Percentiles rank a stretch among this genome's conserved stretches.
Evolutionary conservation across 140 eudicot genomes (phyloP).

Genomic region (Flaveria floridana): DNA sequence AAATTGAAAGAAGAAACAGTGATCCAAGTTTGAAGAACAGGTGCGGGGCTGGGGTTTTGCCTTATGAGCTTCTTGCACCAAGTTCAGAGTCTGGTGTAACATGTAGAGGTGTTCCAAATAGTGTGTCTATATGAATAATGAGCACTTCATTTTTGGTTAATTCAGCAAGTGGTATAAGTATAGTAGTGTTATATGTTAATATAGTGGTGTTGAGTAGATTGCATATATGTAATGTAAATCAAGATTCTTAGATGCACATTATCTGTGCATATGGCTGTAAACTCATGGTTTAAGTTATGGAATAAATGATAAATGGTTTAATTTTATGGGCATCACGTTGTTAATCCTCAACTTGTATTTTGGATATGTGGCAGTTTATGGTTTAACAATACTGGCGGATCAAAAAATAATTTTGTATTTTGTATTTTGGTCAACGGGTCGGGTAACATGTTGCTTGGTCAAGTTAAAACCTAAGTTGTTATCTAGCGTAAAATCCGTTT

Average conservation of each 20-base stretch:
- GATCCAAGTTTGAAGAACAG: slow-evolving; percentile 65
- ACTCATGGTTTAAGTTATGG: slow-evolving; percentile 3
- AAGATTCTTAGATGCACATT: slow-evolving; percentile 30
- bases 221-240: slow-evolving; percentile 36
- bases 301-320: slow-evolving; percentile 4
- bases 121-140: slow-evolving; percentile 61
- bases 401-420: too few species aligned
- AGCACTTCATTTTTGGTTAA: slow-evolving; percentile 22
- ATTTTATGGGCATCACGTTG: background rate
- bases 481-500: too few species aligned
- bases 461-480: too few species aligned
- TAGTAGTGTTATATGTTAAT: slow-evolving; percentile 6
- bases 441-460: too few species aligned
- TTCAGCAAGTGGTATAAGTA: background rate
- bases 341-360: too few species aligned
- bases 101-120: slow-evolving; percentile 95
- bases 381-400: too few species aligned
- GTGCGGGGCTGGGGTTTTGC: slow-evolving; percentile 96
- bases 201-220: slow-evolving; percentile 26
- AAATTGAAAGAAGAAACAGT: slow-evolving; percentile 59
- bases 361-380: too few species aligned
- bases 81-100: slow-evolving; percentile 92
- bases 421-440: too few species aligned
- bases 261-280: slow-evolving; percentile 22
- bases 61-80: slow-evolving; percentile 90